Evolutionary conservation across 2,329 filamentous ascomycete genomes (phyloP), one percentile per base, ranked within the genome.

Genomic region (Colletotrichum plurivorum): DNA sequence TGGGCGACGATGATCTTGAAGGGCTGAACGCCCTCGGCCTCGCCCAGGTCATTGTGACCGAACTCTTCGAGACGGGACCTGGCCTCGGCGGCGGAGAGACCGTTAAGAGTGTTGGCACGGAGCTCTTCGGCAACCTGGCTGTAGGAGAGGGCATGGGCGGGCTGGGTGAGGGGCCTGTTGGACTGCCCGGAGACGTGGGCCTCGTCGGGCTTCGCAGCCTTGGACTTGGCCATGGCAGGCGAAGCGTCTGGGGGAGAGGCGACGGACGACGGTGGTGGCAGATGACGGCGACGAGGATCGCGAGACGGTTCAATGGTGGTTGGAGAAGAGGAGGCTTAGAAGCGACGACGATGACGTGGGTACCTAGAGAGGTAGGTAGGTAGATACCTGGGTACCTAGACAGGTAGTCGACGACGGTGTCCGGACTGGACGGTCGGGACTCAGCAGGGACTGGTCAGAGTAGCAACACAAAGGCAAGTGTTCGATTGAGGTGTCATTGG

Each of bases 1-100:
- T 92, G 89, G 49, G 86, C 82, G 49, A 91, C 78, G 18, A 92
- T 76, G 66, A 92, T 91, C 75, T 89, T 89, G 53, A 84, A 76
- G 25, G 85, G 83, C 49, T 84, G 85, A 31, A 91, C 88, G 7
- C 86, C 85, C 67, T 84, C 83, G 1, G 78, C 84, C 46, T 89
- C 85, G 60, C 88, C 87, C 4, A 92, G 81, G 67, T 90, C 85
- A 73, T 92, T 92, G 12, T 78, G 74, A 7, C 89, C 89, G 79
- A 87, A 86, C 66, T 87, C 79, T n/a, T 85, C 81, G 4, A 90
- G 77, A 20, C 89, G 83, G 18, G 80, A 73, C 63, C 84, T 80
- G 15, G 85, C 88, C 63, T 90, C 87, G 8, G 74, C 76, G 2
- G 79, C 76, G 0, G 83, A 83, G 15, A 92, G 81, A 27, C 90